A percentile compares a stretch with the other conserved stretches of the same genome.
Conservation (phyloP, 2,329 filamentous ascomycete genomes). For the Ophiocordyceps robertsii region DNA sequence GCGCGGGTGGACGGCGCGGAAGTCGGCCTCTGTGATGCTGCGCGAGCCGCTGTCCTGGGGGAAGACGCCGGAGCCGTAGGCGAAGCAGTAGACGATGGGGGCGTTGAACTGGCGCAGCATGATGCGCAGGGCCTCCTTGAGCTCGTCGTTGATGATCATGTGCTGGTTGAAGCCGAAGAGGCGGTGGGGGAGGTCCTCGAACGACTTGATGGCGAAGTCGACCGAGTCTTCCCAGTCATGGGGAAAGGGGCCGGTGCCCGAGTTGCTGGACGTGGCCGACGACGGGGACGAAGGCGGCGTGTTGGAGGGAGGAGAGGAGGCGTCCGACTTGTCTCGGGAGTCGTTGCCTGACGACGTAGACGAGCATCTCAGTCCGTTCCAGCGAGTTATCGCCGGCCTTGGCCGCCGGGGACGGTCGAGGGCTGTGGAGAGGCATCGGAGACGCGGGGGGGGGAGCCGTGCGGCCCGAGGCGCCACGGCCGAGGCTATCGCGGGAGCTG, state of each 20-base stretch:
- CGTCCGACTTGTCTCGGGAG: neutral
- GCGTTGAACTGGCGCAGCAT: conserved; percentile 86
- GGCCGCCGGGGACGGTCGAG: neutral
- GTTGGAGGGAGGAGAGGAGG: neutral
- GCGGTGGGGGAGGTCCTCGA: conserved; percentile 30
- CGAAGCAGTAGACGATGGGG: conserved; percentile 91
- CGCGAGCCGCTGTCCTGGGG: conserved; percentile 51
- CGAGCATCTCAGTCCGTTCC: neutral
- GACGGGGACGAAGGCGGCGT: neutral
- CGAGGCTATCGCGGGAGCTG: conserved; percentile 2
- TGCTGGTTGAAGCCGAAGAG: conserved; percentile 89
- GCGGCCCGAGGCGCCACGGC: conserved; percentile 8
- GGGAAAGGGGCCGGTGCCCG: conserved; percentile 19
- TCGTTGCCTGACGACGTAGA: neutral
- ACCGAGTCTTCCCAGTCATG: conserved; percentile 30
- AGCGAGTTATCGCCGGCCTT: too few species aligned
- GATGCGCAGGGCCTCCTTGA: conserved; percentile 78
- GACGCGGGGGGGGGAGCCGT: neutral
- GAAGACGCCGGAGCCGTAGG: conserved; percentile 95
- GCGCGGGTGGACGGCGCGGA: conserved; percentile 62
- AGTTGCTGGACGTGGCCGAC: conserved; percentile 7
- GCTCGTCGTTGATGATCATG: conserved; percentile 89
- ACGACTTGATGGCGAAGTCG: conserved; percentile 27
- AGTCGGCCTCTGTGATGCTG: conserved; percentile 39
- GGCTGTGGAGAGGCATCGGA: neutral